phyloP scores from a whole-genome alignment of 495 filamentous ascomycete genomes.

The Xylaria acuta region DNA sequence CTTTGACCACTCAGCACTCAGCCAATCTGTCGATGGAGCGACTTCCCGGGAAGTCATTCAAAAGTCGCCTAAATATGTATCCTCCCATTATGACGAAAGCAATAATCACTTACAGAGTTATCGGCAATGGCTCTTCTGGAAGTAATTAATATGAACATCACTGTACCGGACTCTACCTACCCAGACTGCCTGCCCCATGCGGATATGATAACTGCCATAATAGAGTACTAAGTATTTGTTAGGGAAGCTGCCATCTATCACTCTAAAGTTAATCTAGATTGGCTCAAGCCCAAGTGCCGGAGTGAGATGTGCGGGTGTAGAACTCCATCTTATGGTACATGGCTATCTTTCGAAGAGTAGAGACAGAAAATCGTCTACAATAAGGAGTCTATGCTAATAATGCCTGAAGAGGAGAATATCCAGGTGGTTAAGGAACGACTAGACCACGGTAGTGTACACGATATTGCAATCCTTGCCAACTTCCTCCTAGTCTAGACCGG shows the following conservation, averaged over 20 bases:
- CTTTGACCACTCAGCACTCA: no score
- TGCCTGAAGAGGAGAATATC: neutral
- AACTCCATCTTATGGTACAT: neutral
- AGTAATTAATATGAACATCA: no score
- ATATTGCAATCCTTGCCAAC: slow-evolving; percentile 14
- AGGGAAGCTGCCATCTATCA: neutral
- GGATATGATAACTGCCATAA: no score
- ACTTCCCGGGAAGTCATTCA: no score
- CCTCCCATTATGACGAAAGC: no score
- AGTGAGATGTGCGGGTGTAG: neutral
- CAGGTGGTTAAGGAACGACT: neutral
- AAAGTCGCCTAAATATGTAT: no score
- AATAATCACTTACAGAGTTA: no score
- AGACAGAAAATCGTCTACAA: neutral
- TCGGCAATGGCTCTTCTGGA: no score
- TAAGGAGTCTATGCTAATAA: neutral
- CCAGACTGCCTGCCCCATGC: neutral
- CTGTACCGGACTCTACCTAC: neutral
- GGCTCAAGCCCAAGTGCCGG: neutral
- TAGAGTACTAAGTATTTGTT: neutral
- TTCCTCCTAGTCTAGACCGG: neutral
- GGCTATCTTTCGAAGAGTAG: neutral
- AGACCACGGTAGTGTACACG: neutral
- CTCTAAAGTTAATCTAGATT: neutral
- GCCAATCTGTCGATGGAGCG: no score